Conservation (phyloP, 805 yeast genomes). For the Candida broadrunensis region DNA sequence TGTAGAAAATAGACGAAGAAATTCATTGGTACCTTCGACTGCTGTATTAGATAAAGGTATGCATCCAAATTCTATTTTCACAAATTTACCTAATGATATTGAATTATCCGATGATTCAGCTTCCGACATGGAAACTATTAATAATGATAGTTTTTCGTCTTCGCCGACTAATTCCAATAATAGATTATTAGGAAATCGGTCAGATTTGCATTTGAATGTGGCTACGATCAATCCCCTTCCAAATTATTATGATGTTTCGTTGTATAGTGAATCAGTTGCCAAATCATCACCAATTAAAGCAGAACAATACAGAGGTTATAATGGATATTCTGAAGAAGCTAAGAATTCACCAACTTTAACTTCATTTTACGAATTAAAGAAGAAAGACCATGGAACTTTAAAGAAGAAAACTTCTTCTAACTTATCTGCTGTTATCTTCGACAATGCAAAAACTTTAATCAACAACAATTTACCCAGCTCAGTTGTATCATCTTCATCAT, state of each 20-base stretch:
- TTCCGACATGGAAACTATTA: constrained; percentile 35
- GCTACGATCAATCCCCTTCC: neutral
- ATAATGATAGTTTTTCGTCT: constrained; percentile 10
- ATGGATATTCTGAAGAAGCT: neutral
- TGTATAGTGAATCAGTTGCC: constrained; percentile 23
- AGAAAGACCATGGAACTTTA: constrained; percentile 14
- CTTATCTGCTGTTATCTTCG: constrained; percentile 31
- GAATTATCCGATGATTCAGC: constrained; percentile 46
- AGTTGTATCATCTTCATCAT: constrained; percentile 29
- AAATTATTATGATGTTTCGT: constrained; percentile 14
- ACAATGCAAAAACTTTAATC: constrained; percentile 36
- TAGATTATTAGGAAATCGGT: neutral
- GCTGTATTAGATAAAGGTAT: constrained; percentile 11
- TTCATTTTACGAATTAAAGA: constrained; percentile 22
- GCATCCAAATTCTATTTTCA: constrained; percentile 35
- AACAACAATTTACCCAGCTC: constrained; percentile 19
- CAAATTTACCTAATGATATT: constrained; percentile 45
- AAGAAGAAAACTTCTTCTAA: constrained; percentile 27
- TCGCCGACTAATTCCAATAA: neutral
- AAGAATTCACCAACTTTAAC: constrained; percentile 19
- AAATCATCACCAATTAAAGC: constrained; percentile 26
- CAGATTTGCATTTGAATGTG: too few species aligned
- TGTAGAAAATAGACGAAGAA: neutral
- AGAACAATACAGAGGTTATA: constrained; percentile 8
- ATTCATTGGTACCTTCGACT: neutral